A percentile compares a stretch with the other conserved stretches of the same genome.
Conservation (phyloP, 805 yeast species). For the Suhomyces kilbournensis region DNA sequence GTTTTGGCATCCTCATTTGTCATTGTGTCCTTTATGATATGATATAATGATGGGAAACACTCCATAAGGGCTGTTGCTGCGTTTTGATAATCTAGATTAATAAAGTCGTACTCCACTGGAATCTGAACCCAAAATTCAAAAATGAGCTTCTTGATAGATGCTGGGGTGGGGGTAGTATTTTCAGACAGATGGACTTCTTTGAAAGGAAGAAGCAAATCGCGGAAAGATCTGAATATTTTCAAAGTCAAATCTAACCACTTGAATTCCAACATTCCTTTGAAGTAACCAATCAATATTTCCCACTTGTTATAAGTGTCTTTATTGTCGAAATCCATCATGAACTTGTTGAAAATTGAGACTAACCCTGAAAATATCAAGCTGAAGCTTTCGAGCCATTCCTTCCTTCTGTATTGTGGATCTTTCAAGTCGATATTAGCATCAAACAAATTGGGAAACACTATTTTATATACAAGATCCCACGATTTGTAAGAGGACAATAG, state of each 20-base stretch:
- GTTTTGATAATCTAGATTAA: slow-evolving; percentile 54
- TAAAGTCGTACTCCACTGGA: slow-evolving; percentile 39
- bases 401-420: slow-evolving; percentile 22
- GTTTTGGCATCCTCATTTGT: slow-evolving; percentile 40
- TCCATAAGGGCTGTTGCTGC: slow-evolving; percentile 54
- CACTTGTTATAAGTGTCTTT: slow-evolving; percentile 42
- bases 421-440: slow-evolving; percentile 16
- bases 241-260: slow-evolving; percentile 52
- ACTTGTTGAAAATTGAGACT: slow-evolving; percentile 56
- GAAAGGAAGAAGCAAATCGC: slow-evolving; percentile 43
- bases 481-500: slow-evolving; percentile 16
- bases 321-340: slow-evolving; percentile 37
- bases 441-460: slow-evolving; percentile 60
- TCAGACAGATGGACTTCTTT: slow-evolving; percentile 1
- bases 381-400: slow-evolving; percentile 61
- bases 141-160: slow-evolving; percentile 31
- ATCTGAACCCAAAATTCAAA: slow-evolving; percentile 51
- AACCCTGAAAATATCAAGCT: slow-evolving; percentile 63
- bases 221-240: slow-evolving; percentile 53
- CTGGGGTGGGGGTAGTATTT: not conserved
- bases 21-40: slow-evolving; percentile 28
- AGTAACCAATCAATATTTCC: slow-evolving; percentile 53
- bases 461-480: slow-evolving; percentile 67
- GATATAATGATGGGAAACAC: slow-evolving; percentile 50
- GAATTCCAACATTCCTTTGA: slow-evolving; percentile 36